Base-by-base conservation (phyloP, 1,284 basidiomycete genomes). In the Cryptococcus deneoformans region DNA sequence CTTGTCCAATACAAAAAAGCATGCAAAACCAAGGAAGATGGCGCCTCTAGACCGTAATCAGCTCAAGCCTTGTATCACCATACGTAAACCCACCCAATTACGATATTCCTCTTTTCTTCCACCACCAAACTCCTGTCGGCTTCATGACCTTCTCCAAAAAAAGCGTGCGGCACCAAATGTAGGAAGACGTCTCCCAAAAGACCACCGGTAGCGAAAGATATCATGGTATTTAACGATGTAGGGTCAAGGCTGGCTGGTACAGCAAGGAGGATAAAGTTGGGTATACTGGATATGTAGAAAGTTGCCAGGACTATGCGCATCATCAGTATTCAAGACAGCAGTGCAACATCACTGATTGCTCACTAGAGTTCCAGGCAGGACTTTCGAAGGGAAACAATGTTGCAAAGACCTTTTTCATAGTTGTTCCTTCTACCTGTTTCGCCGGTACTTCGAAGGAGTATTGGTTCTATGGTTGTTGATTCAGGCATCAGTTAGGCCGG, bases 1-100 rank as follows among this genome's bases (percentile, higher is more conserved):
- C 79, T 93, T 93, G 74, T 93, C 90, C 83, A 92, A 89, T 63
- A 92, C 82, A 78, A 92, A 93, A 79, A 93, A 93, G 0, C 87
- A 79, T 29, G 89, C 86, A 75, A 93, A 93, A 8, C 91, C 90
- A 35, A 85, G 67, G 70, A 92, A 92, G 62, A 92, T 89, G 37
- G 11, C 90, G 82, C 29, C 90, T 90, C 67, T 42, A 53, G 8
- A 20, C 16, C 34, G 12, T 53, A 20, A 29, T 45, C 29, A 49
- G 35, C 6, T 16, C n/a, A 12, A 16, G 43, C 43, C 6, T 12
- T 44, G n/a, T n/a, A 12, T 44, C 34, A 40, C 0, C 14, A 6
- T 14, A 36, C 20, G 10, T 11, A 16, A 6, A 65, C 71, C 52
- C 49, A 75, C 90, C 90, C 90, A 66, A 92, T 85, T 49, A 93